A percentile compares a stretch with the other conserved stretches of the same genome.
phyloP scores from a whole-genome alignment of 176 grass and related monocot species.

The Microstegium vimineum region DNA sequence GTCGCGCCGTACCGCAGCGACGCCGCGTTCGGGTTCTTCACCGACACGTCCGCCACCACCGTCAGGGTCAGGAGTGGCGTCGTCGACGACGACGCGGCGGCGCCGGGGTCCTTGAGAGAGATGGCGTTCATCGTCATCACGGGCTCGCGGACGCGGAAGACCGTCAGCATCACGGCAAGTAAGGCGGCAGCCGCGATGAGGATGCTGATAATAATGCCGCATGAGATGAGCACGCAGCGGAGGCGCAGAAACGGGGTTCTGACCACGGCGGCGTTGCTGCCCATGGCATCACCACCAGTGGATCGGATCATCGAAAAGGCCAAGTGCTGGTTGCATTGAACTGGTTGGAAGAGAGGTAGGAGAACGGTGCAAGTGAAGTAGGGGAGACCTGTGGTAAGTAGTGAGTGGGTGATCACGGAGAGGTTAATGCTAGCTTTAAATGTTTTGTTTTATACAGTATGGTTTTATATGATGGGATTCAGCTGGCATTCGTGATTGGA shows the following conservation, averaged over 20 bases:
- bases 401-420: constrained; percentile 25
- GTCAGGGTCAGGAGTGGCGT: constrained; percentile 22
- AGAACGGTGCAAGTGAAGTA: constrained; percentile 9
- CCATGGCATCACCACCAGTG: constrained; percentile 8
- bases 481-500: not conserved
- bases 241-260: constrained; percentile 11
- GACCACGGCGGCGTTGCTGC: not conserved
- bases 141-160: constrained; percentile 68
- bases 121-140: constrained; percentile 74
- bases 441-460: not conserved
- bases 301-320: not conserved
- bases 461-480: not conserved
- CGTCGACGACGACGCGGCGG: not conserved
- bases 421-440: not conserved
- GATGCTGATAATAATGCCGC: constrained; percentile 7
- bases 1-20: constrained; percentile 44
- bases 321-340: not conserved
- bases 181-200: not conserved
- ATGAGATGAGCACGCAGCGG: constrained; percentile 18
- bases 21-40: constrained; percentile 78
- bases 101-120: constrained; percentile 26
- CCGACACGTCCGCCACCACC: constrained; percentile 57
- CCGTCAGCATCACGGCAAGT: constrained; percentile 27
- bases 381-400: constrained; percentile 25
- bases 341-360: constrained; percentile 19